Evolutionary conservation across 1,284 basidiomycete genomes (phyloP).

Genomic region (Boletus sp.): DNA sequence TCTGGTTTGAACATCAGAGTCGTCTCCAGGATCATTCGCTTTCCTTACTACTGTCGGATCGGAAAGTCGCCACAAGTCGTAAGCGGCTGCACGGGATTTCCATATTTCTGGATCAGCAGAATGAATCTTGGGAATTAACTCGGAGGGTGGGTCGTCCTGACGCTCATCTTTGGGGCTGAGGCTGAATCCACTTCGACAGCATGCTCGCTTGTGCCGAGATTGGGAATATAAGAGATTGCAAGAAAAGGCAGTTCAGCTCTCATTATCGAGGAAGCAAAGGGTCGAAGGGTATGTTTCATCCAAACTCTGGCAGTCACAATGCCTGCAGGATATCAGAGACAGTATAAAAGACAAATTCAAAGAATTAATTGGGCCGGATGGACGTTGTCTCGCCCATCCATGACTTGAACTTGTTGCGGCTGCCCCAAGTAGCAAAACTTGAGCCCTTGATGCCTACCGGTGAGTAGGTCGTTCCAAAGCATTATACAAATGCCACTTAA

Average conservation of each 20-base stretch:
- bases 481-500: neutral
- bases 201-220: constrained; percentile 2
- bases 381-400: neutral
- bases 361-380: constrained; percentile 1
- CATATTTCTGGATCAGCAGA: neutral
- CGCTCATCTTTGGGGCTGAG: neutral
- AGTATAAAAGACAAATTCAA: constrained; percentile 9
- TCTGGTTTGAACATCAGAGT: neutral
- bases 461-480: constrained; percentile 2
- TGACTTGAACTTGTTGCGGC: neutral
- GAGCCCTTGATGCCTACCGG: constrained; percentile 12
- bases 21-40: fast-evolving
- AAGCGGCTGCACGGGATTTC: neutral
- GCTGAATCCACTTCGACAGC: neutral
- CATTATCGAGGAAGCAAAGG: constrained; percentile 6
- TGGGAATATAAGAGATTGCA: constrained; percentile 6
- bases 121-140: neutral
- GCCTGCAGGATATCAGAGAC: constrained; percentile 1
- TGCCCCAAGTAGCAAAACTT: constrained; percentile 13
- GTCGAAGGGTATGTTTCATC: constrained; percentile 6
- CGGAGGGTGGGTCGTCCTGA: neutral
- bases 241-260: constrained; percentile 1
- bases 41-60: constrained; percentile 2
- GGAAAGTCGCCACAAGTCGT: neutral
- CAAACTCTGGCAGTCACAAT: neutral